A percentile compares a stretch with the other conserved stretches of the same genome.
These are phyloP conservation scores for Penicillium fuscoglaucum DNA, from an alignment of 2,329 filamentous ascomycete species.

Conservation along the genomic window DNA sequence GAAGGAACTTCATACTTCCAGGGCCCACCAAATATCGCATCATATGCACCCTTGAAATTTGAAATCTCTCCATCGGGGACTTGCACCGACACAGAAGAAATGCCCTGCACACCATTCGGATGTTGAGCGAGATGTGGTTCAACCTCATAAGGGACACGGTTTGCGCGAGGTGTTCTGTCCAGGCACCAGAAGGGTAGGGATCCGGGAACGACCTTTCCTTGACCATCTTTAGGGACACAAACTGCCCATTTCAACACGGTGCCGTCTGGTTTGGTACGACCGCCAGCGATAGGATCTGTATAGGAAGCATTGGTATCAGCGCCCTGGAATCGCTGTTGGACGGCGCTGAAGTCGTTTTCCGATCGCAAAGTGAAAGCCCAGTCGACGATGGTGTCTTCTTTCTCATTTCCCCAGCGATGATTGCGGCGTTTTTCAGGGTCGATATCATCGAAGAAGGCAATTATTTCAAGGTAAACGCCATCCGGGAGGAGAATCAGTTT, in stretches of 20 bases:
- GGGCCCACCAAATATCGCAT: slow-evolving; percentile 5
- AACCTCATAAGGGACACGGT: slow-evolving; percentile 15
- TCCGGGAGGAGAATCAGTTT: slow-evolving; percentile 21
- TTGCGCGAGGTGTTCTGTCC: slow-evolving; percentile 12
- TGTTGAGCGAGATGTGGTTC: slow-evolving; percentile 9
- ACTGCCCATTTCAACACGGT: slow-evolving; percentile 15
- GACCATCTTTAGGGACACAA: neutral
- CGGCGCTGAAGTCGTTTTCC: slow-evolving; percentile 12
- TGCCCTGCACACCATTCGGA: slow-evolving; percentile 11
- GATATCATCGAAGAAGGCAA: slow-evolving; percentile 22
- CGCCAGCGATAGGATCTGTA: slow-evolving; percentile 10
- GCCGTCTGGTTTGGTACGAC: slow-evolving; percentile 14
- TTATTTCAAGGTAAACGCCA: slow-evolving; percentile 21
- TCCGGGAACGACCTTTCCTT: slow-evolving; percentile 4
- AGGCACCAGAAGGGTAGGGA: slow-evolving; percentile 17
- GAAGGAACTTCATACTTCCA: slow-evolving; percentile 13
- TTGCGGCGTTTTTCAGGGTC: slow-evolving; percentile 17
- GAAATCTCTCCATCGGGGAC: neutral
- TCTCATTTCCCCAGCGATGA: slow-evolving; percentile 23
- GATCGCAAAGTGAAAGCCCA: slow-evolving; percentile 23
- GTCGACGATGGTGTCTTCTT: slow-evolving; percentile 20
- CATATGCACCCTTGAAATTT: slow-evolving; percentile 6
- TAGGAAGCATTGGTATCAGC: slow-evolving; percentile 2
- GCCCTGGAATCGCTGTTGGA: slow-evolving; percentile 10
- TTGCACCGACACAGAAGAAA: slow-evolving; percentile 8